Percentiles rank a stretch among this genome's conserved stretches.
phyloP scores from a whole-genome alignment of 352 stramenopile genomes.

The Ophiocytium majus region DNA sequence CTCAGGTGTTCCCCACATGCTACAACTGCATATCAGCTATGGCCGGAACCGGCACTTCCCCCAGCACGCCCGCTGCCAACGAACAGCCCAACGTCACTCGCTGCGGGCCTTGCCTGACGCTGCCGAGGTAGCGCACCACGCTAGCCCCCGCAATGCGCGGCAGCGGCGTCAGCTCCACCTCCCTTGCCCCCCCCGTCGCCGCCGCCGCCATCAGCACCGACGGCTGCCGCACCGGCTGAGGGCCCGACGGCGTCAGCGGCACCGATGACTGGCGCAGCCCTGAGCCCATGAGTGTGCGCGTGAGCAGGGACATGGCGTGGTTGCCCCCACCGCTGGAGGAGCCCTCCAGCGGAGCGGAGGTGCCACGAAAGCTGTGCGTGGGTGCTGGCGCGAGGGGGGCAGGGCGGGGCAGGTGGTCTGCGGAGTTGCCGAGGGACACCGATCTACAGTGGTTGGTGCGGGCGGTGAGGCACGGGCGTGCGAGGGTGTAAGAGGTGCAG shows the following conservation, averaged over 20 bases:
- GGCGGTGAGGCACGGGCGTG: no score
- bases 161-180: constrained; percentile 55
- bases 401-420: background rate
- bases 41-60: no score
- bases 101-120: no score
- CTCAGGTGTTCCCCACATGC: no score
- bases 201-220: background rate
- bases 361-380: no score
- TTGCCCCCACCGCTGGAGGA: no score
- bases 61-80: no score
- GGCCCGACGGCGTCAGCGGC: background rate
- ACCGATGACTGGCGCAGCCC: background rate
- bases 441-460: background rate
- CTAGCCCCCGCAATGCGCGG: constrained; percentile 33
- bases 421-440: background rate
- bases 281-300: background rate
- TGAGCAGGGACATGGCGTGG: background rate
- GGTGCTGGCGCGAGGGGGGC: background rate
- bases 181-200: background rate
- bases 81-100: no score
- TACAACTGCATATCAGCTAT: no score
- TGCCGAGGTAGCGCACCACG: constrained; percentile 46
- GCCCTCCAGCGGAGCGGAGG: no score
- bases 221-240: background rate
- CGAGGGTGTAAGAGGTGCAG: no score